Base-by-base conservation (phyloP, 371 early-diverging fungal species). In the Ecytonucleospora hepatopenaei region DNA sequence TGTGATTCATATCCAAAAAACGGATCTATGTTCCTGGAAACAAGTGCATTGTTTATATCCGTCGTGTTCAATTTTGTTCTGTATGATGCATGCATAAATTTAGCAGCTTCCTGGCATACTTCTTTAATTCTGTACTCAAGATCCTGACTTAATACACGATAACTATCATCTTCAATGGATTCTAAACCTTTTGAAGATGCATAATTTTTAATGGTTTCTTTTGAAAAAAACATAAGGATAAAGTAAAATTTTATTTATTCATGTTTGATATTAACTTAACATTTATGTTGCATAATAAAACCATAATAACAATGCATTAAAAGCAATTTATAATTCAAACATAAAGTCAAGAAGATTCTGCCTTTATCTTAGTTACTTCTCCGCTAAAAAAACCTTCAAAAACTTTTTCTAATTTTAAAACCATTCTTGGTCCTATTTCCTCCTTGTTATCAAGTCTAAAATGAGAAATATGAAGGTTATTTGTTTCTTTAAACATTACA, bases 11-110 rank as follows among this genome's bases (percentile, higher is more conserved):
- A 90, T 32, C 98, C 98, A 73, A 95, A 93, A 34, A 95, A 79
- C 1, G 95, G 95, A 86, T 97, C 95, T 24, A 94, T 87, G 73
- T 94, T 94, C 62, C 89, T 85, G 27, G 92, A 89, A 17, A 88
- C 84, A 54, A 98, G 82, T 0, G 96, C 97, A 68, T 87, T 82
- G 78, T 94, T 94, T 59, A 98, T 85, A 74, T 98, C 97, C 24
- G 89, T 88, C 0, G 90, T 86, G 0, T 82, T 83, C 27, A 98
- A 78, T 72, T 86, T 87, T 19, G 86, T 84, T 69, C 96, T 84
- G 76, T 89, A 87, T 5, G 90, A 86, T 62, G 92, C 94, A 40
- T 88, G 83, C 96, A 95, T 96, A 74, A 95, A 94, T 81, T 96
- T 98, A 54, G 83, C 81, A 1, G 95, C 90, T 77, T 97, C 96